Conservation (phyloP, 306 rosid species). For the Gillenia trifoliata region DNA sequence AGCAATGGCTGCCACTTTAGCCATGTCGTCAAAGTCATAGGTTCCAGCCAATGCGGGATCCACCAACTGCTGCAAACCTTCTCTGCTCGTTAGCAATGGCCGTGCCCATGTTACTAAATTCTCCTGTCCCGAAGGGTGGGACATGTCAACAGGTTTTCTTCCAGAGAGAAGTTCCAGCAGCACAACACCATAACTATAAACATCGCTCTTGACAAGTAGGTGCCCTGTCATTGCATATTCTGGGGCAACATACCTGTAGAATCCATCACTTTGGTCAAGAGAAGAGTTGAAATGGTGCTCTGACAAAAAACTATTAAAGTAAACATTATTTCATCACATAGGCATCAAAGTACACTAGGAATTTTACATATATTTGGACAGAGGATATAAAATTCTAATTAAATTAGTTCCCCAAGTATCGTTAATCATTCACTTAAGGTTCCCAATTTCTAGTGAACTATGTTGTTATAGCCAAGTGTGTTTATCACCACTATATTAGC, state of each 20-base stretch:
- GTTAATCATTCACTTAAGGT: not conserved
- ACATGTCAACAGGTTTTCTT: conserved; percentile 91
- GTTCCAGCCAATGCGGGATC: conserved; percentile 82
- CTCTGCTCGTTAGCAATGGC: conserved; percentile 62
- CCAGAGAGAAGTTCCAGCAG: conserved; percentile 92
- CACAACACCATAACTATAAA: conserved; percentile 96
- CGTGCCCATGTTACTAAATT: conserved; percentile 92
- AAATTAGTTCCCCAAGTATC: not conserved
- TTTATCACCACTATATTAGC: not conserved
- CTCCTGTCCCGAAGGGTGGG: conserved; percentile 78
- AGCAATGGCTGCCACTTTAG: conserved; percentile 91
- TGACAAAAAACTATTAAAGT: not conserved
- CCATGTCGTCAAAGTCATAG: conserved; percentile 81
- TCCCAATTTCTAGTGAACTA: not conserved
- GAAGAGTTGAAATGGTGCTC: conserved; percentile 13
- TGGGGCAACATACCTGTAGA: conserved; percentile 89
- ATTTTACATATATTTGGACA: not conserved
- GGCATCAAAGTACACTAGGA: not conserved
- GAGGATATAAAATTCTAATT: not conserved
- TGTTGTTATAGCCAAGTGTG: not conserved
- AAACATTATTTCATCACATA: not conserved
- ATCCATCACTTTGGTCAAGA: conserved; percentile 16
- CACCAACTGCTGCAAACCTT: conserved; percentile 77
- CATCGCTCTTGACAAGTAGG: conserved; percentile 93
- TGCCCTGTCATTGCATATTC: conserved; percentile 99